Evolutionary conservation across 1,284 basidiomycete genomes (phyloP).

Genomic region (Phlebopus sp.): DNA sequence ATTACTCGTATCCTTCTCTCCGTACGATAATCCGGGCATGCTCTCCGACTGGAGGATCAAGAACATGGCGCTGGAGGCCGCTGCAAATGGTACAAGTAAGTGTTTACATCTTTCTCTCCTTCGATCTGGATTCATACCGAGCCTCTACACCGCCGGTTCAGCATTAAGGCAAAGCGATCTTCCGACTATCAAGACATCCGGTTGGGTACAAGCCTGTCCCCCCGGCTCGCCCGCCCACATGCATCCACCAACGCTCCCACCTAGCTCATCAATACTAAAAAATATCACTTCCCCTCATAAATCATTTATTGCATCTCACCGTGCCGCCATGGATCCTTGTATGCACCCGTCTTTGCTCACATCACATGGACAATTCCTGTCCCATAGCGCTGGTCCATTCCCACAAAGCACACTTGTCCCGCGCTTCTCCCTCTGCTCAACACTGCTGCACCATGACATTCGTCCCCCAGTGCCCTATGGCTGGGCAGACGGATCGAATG

Average conservation of each 20-base stretch:
- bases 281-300: constrained; percentile 28
- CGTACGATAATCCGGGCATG: constrained; percentile 31
- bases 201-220: constrained; percentile 26
- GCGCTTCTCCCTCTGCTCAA: constrained; percentile 55
- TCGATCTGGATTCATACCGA: neutral
- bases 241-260: constrained; percentile 7
- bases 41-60: constrained; percentile 27
- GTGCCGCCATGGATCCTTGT: constrained; percentile 60
- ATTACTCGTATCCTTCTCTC: constrained; percentile 29
- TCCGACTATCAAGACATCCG: constrained; percentile 14
- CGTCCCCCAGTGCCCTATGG: constrained; percentile 49
- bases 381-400: constrained; percentile 47
- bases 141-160: neutral
- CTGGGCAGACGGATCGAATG: constrained; percentile 36
- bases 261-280: constrained; percentile 19
- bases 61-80: constrained; percentile 24
- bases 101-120: neutral
- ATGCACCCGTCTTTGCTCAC: constrained; percentile 47
- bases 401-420: constrained; percentile 49
- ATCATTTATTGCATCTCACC: constrained; percentile 54
- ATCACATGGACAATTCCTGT: constrained; percentile 57
- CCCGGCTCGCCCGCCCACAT: constrained; percentile 21
- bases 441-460: constrained; percentile 59
- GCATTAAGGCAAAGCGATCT: constrained; percentile 27
- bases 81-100: constrained; percentile 28